phyloP scores from a whole-genome alignment of 1,139 yeast species.

The Pichia sp. region DNA sequence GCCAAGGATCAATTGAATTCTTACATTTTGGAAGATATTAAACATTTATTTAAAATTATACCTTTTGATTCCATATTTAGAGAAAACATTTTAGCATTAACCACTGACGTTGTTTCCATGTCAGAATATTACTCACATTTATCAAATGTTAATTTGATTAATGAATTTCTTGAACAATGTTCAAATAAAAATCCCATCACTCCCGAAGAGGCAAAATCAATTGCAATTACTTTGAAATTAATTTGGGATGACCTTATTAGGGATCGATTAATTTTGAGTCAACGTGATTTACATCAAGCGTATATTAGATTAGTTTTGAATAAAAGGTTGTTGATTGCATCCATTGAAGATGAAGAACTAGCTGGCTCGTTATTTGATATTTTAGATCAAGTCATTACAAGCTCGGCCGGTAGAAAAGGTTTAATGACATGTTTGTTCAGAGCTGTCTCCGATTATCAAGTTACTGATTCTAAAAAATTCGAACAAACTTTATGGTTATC shows the following conservation, averaged over 20 bases:
- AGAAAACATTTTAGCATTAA: constrained; percentile 10
- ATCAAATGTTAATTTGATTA: constrained; percentile 19
- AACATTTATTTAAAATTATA: constrained; percentile 16
- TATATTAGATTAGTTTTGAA: constrained; percentile 46
- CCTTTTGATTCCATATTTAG: constrained; percentile 6
- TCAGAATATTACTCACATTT: constrained; percentile 20
- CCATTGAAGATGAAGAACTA: constrained; percentile 28
- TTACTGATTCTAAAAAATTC: constrained; percentile 30
- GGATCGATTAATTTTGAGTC: constrained; percentile 60
- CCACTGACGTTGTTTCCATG: constrained; percentile 15
- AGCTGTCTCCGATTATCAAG: constrained; percentile 39
- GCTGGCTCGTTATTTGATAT: constrained; percentile 34
- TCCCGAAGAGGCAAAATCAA: constrained; percentile 9
- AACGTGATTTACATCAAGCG: constrained; percentile 53
- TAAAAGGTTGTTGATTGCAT: constrained; percentile 27
- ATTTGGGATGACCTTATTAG: constrained; percentile 59
- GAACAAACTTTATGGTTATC: constrained; percentile 48
- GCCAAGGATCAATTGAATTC: constrained; percentile 37
- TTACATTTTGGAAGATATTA: constrained; percentile 14
- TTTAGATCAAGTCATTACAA: constrained; percentile 40
- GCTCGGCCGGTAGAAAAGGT: constrained; percentile 61
- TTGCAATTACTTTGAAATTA: constrained; percentile 34
- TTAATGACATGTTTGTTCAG: constrained; percentile 56
- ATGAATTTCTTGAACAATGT: constrained; percentile 14
- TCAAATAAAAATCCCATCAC: constrained; percentile 9